Conservation (phyloP, 768 basidiomycete species). For the Mycena alexandri region DNA sequence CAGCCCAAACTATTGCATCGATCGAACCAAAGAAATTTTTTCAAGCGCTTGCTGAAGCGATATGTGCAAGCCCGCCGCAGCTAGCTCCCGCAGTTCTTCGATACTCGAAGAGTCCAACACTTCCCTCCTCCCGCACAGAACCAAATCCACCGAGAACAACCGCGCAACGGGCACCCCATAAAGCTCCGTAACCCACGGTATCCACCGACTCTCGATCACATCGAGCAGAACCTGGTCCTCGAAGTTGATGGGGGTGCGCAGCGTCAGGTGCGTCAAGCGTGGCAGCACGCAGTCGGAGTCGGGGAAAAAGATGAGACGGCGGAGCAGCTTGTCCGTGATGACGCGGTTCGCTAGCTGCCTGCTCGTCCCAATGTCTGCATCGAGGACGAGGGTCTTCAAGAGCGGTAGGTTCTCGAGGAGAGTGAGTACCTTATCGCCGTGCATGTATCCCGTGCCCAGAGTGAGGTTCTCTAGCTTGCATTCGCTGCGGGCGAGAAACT, state of each 20-base stretch:
- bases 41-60: slow-evolving; percentile 26
- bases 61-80: slow-evolving; percentile 12
- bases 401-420: slow-evolving; percentile 24
- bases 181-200: slow-evolving; percentile 25
- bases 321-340: slow-evolving; percentile 30
- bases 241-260: slow-evolving; percentile 32
- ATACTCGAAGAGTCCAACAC: slow-evolving; percentile 1
- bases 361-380: slow-evolving; percentile 33
- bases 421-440: slow-evolving; percentile 22
- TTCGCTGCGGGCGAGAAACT: slow-evolving; percentile 27
- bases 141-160: slow-evolving; percentile 19
- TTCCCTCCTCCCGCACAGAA: slow-evolving; percentile 20
- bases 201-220: slow-evolving; percentile 33
- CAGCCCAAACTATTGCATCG: no score
- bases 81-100: slow-evolving; percentile 12
- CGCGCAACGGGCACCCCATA: slow-evolving; percentile 27
- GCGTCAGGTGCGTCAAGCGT: slow-evolving; percentile 12
- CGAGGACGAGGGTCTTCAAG: slow-evolving; percentile 20
- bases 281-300: slow-evolving; percentile 34
- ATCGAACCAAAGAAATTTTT: not conserved
- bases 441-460: slow-evolving; percentile 33
- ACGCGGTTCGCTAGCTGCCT: slow-evolving; percentile 32
- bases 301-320: slow-evolving; percentile 28
- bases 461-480: slow-evolving; percentile 19
- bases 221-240: slow-evolving; percentile 28